Base-by-base conservation (phyloP, 2,329 filamentous ascomycete species). In the Exophiala oligosperma region DNA sequence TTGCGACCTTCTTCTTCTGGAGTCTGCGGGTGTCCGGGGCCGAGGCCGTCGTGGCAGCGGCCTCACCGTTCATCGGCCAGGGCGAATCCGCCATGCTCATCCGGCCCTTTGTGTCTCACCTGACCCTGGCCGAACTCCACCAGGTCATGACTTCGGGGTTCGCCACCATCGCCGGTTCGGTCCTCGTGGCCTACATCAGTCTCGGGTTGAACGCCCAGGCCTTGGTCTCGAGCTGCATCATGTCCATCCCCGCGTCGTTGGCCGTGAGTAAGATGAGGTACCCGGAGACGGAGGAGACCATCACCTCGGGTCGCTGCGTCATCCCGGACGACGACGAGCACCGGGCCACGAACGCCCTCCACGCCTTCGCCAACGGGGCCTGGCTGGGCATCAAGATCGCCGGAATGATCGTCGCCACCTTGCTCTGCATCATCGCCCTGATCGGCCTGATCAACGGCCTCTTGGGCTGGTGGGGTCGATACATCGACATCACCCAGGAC, bases 1-100 rank as follows among this genome's bases (percentile, higher is more conserved):
- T 94, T 67, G 91, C 92, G 59, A 82, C 84, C 52, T 92, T 96
- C 75, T 95, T 97, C 82, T 95, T 93, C 83, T 96, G 91, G 89
- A 83, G 81, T 46, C 87, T 97, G 75, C 83, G 85, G 52, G 91
- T 96, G 4, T 96, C 91, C 3, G 92, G 92, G 61, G 91, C 91
- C 47, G 92, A 96, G 74, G 91, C 92, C n/a, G 89, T 96, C 50
- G 92, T 96, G 58, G 92, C 92, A 35, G 90, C 92, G 35, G 92
- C 92, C 8, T 95, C 92, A 0, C 92, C 92, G 7, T 96, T 96
- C 76, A 94, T 96, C 69, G 92, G 92, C 7, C 92, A 96, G 77
- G 92, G 92, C 70, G 92, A 96, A 80, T 94, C 90, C 24, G 91
- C 91, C 60, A 95, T 96, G 89, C 78, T 97, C 69, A 91, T 97